phyloP scores from a whole-genome alignment of 106 monocot species.

The Gastrodia elata region DNA sequence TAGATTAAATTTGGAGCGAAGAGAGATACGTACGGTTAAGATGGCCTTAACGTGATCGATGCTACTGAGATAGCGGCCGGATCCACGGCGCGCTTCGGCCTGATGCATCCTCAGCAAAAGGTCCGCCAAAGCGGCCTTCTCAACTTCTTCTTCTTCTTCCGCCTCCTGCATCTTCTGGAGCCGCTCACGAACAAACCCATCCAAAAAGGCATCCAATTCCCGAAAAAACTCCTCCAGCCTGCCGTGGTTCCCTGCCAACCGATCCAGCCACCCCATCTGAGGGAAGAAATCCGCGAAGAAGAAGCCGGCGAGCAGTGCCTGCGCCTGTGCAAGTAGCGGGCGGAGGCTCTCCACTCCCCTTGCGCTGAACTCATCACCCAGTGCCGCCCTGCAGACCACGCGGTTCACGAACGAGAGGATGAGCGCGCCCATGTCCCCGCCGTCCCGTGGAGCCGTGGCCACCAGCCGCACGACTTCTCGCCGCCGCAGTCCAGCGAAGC shows the following conservation, averaged over 20 bases:
- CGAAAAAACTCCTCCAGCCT: slow-evolving; percentile 12
- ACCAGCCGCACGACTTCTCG: neutral
- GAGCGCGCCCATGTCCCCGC: neutral
- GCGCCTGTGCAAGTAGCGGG: slow-evolving; percentile 4
- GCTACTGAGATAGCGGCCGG: neutral
- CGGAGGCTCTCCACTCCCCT: slow-evolving; percentile 1
- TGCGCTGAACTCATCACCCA: neutral
- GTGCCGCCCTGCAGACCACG: neutral
- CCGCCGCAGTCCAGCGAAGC: neutral
- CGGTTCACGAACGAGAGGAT: neutral
- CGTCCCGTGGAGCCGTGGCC: no score
- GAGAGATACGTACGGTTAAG: slow-evolving; percentile 14
- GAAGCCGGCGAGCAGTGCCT: slow-evolving; percentile 14
- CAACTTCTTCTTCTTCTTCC: neutral
- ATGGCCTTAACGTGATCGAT: slow-evolving; percentile 22
- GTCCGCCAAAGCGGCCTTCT: slow-evolving; percentile 4
- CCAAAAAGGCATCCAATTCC: slow-evolving; percentile 11
- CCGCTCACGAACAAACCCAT: slow-evolving; percentile 13
- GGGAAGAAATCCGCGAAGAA: slow-evolving; percentile 20
- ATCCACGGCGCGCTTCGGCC: neutral
- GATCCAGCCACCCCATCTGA: slow-evolving; percentile 10
- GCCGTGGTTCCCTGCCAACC: slow-evolving; percentile 10
- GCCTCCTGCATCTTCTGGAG: neutral
- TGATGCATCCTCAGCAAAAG: slow-evolving; percentile 9
- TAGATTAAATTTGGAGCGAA: neutral